Base-by-base conservation (phyloP, 2,329 filamentous ascomycete genomes). In the Lachnellula willkommii region DNA sequence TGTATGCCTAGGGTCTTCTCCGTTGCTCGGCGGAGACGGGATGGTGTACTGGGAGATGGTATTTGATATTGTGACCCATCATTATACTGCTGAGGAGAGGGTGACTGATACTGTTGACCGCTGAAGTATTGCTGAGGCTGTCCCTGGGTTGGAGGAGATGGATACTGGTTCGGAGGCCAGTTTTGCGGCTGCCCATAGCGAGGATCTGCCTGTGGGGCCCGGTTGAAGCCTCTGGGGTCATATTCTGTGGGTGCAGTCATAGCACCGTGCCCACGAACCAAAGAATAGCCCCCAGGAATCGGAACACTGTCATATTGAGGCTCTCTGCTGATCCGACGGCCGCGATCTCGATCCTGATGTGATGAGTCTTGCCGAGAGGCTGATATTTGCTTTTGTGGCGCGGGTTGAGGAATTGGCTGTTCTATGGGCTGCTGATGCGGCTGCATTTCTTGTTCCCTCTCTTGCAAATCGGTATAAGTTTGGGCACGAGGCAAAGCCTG, bases 281-380 rank as follows among this genome's bases (percentile, higher is more conserved):
- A 52, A 15, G 52, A 37, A 48, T 71, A 71, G 4, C 65, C 65
- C 4, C 63, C 63, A 20, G 69, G 68, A 45, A 70, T 70, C 2
- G 67, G 68, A 8, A 69, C 67, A 28, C 52, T 62, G 55, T 66
- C 62, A 52, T 71, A 71, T 28, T 55, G 53, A 20, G 62, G 65
- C 35, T 68, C 67, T 57, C 60, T 56, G 15, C 53, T 58, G 5
- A 46, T 22, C 20, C 42, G 57, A 5, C 62, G 60, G 17, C 65
- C 60, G 20, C 64, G 61, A 9, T 64, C 56, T 32, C 49, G 55
- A 22, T 46, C 17, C 26, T 39, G 54, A 32, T 56, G 46, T 15
- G 55, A 47, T n/a, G 53, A 59, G 32, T 58, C 52, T 24, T 56
- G 52, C 32, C 52, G 47, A 14, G 45, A 47, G 9, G 49, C 40